phyloP scores from a whole-genome alignment of 2,329 filamentous ascomycete genomes.

The Pseudocercospora eumusae region DNA sequence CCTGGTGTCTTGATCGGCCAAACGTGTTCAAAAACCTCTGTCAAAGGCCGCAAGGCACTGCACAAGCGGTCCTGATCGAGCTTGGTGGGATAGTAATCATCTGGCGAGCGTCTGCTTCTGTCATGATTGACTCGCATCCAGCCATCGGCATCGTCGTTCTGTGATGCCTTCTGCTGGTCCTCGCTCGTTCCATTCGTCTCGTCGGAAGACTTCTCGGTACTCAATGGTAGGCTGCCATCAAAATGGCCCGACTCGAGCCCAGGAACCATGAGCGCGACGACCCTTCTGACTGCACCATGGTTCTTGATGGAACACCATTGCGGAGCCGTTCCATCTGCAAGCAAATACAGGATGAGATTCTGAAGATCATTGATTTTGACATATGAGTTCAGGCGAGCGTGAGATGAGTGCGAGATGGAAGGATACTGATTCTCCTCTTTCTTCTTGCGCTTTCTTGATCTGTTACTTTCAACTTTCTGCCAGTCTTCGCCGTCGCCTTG shows the following conservation, averaged over 20 bases:
- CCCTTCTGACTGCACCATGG: conserved; percentile 63
- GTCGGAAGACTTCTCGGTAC: conserved; percentile 10
- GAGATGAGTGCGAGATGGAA: conserved; percentile 54
- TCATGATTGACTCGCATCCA: conserved; percentile 21
- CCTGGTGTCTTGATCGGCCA: conserved; percentile 90
- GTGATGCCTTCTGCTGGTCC: not conserved
- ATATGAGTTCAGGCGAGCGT: conserved; percentile 56
- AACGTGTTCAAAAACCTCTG: conserved; percentile 80
- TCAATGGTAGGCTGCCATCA: conserved; percentile 55
- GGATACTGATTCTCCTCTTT: conserved; percentile 51
- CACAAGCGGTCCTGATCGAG: conserved; percentile 48
- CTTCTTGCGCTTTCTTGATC: conserved; percentile 33
- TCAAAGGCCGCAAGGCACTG: conserved; percentile 59
- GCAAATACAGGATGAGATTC: conserved; percentile 59
- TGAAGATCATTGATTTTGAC: conserved; percentile 62
- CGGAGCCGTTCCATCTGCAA: conserved; percentile 63
- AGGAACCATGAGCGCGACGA: conserved; percentile 88
- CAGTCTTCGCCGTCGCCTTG: conserved; percentile 27
- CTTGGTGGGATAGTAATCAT: conserved; percentile 53
- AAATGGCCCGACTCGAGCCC: conserved; percentile 92
- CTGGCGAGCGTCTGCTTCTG: conserved; percentile 42
- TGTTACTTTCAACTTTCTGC: conserved; percentile 31
- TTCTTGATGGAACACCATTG: conserved; percentile 64
- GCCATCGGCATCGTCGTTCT: conserved; percentile 20
- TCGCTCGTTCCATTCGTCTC: conserved; percentile 11